Evolutionary conservation across 441 rosid genomes (phyloP), one percentile per base, ranked within the genome.

Genomic region (Erodium trifolium): DNA sequence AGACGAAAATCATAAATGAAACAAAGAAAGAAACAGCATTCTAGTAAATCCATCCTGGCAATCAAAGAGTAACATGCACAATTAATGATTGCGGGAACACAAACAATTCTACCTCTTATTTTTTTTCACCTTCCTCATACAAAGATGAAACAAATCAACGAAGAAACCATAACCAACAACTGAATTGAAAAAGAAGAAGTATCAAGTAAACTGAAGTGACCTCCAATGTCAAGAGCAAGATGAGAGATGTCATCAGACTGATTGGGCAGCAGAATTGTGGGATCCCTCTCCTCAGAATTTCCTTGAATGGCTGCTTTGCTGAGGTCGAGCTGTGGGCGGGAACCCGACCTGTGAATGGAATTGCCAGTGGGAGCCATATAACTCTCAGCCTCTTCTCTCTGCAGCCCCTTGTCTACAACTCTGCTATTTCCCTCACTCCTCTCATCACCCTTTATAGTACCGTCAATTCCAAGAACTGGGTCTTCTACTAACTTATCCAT

Each of bases 301-400:
- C 98, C 99, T 14, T 92, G 92, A 79, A 95, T 95, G 69, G 89
- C 95, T 78, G 99, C 99, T 80, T 92, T 92, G 80, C 99, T 92
- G 13, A 95, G 86, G 83, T 95, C 99, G 73, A 95, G 81, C 76
- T 87, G 98, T 3, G 99, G 99, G 77, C 99, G 81, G 49, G 99
- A 95, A 80, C 93, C 82, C 0, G 99, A 95, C 73, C 98, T 78
- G 79, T 88, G 93, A 73, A 95, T 88, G 4, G 98, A 85, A 80
- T 59, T 82, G 43, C 86, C 82, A 14, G 80, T 14, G 63, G 85
- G 82, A 81, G 82, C 77, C 99, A 92, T 94, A 7, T 90, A 94
- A 78, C 74, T 83, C 73, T 88, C 92, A 35, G 78, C 81, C 31
- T 60, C 65, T 62, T 62, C 65, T 27, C 65, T 62, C n/a, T 10